Base-by-base conservation (phyloP, 1,284 basidiomycete species). In the Puccinia sorghi region DNA sequence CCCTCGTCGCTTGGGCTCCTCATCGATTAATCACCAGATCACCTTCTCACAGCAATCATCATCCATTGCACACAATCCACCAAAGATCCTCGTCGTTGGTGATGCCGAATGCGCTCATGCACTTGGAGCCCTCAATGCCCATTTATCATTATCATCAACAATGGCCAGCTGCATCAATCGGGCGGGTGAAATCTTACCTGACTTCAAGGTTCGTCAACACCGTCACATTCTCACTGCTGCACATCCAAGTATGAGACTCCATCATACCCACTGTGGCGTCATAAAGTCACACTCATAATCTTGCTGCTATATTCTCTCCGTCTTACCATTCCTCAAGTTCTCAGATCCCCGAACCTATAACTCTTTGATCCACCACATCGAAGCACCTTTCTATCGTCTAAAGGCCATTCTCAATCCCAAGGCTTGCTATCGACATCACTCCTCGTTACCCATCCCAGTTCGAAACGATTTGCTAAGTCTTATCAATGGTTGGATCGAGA, bases 321-420 rank as follows among this genome's bases (percentile, higher is more conserved):
- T n/a, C n/a, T n/a, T n/a, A n/a, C n/a, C n/a, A n/a, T n/a, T n/a
- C n/a, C 20, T 61, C 48, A 59, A 79, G 76, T 52, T 79, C 67
- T 70, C 41, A 59, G 48, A 50, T 52, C 54, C 76, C n/a, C 37
- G 56, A 15, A 71, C 76, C 50, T 61, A 79, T 54, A 27, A 48
- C 25, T 46, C 17, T 6, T 59, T 79, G 25, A 57, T 79, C 56
- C n/a, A 69, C 4, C 57, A 71, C 20, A 61, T 79, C 48, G 56
- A 59, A 48, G 17, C 27, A 11, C 57, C 76, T 32, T 72, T 79
- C 27, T 48, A n/a, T 72, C 67, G 76, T 15, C 56, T 79, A 32
- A 79, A 67, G 54, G 37, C 32, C n/a, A 25, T 79, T 3, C 46
- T 79, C 15, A 77, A 77, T 37, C 54, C 72, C 9, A 74, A 74